Conservation (phyloP, 225 moss, liverwort and hornwort species). For the Physcomitrellopsis africana region DNA sequence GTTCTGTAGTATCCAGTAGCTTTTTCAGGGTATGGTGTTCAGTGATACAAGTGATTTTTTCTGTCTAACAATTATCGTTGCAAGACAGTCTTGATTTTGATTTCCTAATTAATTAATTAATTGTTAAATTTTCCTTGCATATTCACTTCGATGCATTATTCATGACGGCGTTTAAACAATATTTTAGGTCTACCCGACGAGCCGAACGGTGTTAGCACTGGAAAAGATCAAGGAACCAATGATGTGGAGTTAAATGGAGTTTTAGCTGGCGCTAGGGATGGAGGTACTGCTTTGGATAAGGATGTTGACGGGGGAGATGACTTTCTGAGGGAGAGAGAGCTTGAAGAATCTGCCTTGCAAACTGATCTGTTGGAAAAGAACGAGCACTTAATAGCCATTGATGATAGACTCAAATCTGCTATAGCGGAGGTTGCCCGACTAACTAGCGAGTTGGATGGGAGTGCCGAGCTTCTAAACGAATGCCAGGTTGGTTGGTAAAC, state of each 20-base stretch:
- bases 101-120: too few relatives aligned
- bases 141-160: too few relatives aligned
- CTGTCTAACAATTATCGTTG: too few relatives aligned
- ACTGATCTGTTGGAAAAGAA: constrained; percentile 64
- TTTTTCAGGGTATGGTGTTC: neutral
- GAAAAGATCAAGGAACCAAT: constrained; percentile 26
- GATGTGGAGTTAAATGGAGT: constrained; percentile 35
- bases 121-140: too few relatives aligned
- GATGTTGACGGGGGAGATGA: constrained; percentile 25
- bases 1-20: neutral
- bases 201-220: constrained; percentile 45
- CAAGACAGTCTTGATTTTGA: too few relatives aligned
- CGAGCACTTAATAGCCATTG: constrained; percentile 51
- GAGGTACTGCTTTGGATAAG: constrained; percentile 21
- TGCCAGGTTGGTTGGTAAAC: constrained; percentile 66
- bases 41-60: too few relatives aligned
- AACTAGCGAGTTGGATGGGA: constrained; percentile 70
- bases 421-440: constrained; percentile 65
- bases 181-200: constrained; percentile 46
- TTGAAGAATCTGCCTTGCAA: constrained; percentile 51
- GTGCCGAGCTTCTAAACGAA: constrained; percentile 78
- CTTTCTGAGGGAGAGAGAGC: constrained; percentile 48
- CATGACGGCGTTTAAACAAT: neutral
- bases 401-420: constrained; percentile 71
- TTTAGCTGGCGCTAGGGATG: constrained; percentile 26